Evolutionary conservation across 2,329 filamentous ascomycete genomes (phyloP), one percentile per base, ranked within the genome.

Genomic region (Cercospora sesami): DNA sequence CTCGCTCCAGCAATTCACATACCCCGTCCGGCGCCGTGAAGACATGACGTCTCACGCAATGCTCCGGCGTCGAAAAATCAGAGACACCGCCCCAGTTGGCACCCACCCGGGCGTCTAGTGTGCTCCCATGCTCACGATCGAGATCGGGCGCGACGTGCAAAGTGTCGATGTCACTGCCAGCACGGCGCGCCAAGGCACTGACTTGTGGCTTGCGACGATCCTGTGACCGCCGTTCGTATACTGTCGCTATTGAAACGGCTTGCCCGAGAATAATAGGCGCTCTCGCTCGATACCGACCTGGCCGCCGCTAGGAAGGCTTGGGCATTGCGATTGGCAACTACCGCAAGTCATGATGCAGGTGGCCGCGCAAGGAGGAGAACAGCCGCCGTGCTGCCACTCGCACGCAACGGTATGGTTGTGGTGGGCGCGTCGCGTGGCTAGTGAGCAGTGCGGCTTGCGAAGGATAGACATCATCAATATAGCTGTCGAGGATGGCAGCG

Each of bases 241-340:
- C 53, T 28, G 53, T 28, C 53, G 51, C 53, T 58, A 58, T 58
- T 58, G 53, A 58, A 58, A 58, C 53, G 48, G 53, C 53, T 30
- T 33, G 53, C 26, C 53, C 53, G 53, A 28, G 53, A 21, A 51
- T 21, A 5, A 14, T 48, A 51, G 45, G 45, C 45, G 45, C 45
- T 23, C 45, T 18, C 42, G 16, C 36, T 23, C 45, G 45, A 51
- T 14, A 14, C 45, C 45, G 18, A 23, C 45, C 45, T 51, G 45
- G 45, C 45, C 21, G 45, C 45, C 45, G 45, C 45, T 51, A 18
- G 42, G 42, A 48, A 18, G 42, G 5, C 42, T 23, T 48, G n/a
- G 18, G 42, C 42, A 48, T 48, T 23, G 45, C 45, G 18, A 51
- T 51, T 51, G 45, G 45, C 45, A 48, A 51, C 45, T 1, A n/a